Evolutionary conservation across 2,329 filamentous ascomycete genomes (phyloP).

Genomic region (Trematosphaeria pertusa): DNA sequence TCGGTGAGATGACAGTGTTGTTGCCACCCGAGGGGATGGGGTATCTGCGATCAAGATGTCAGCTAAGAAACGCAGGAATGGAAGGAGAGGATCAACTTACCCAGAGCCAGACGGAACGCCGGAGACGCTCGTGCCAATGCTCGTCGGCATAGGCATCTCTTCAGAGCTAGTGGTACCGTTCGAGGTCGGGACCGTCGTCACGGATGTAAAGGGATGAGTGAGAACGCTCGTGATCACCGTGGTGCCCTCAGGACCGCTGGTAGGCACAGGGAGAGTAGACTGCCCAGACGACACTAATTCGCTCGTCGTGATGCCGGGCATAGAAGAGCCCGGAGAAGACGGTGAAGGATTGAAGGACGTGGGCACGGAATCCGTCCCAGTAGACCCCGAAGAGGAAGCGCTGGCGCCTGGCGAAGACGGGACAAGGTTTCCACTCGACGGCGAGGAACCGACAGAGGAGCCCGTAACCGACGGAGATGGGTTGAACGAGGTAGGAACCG

Average conservation of each 20-base stretch:
- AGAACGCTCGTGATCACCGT: constrained; percentile 34
- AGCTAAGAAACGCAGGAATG: not conserved
- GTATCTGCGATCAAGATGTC: not conserved
- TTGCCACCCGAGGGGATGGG: constrained; percentile 17
- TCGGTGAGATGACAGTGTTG: constrained; percentile 28
- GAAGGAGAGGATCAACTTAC: constrained; percentile 20
- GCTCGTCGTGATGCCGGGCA: too few species aligned
- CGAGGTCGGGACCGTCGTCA: constrained; percentile 20
- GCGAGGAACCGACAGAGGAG: not conserved
- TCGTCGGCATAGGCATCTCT: constrained; percentile 26
- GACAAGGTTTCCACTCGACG: not conserved
- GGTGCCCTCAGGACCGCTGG: constrained; percentile 18
- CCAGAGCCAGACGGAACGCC: constrained; percentile 33
- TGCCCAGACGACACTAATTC: too few species aligned
- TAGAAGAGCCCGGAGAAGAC: too few species aligned
- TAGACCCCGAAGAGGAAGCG: constrained; percentile 2
- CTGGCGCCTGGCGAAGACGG: not conserved
- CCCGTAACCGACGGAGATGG: not conserved
- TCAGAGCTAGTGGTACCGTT: constrained; percentile 20
- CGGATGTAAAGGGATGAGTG: constrained; percentile 29
- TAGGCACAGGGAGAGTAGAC: too few species aligned
- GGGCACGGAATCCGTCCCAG: constrained; percentile 9
- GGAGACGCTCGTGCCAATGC: constrained; percentile 24
- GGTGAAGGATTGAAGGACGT: constrained; percentile 1
- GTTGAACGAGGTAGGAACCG: constrained; percentile 1